phyloP scores from a whole-genome alignment of 2,329 filamentous ascomycete species.

The Dactylellina parvicollis region DNA sequence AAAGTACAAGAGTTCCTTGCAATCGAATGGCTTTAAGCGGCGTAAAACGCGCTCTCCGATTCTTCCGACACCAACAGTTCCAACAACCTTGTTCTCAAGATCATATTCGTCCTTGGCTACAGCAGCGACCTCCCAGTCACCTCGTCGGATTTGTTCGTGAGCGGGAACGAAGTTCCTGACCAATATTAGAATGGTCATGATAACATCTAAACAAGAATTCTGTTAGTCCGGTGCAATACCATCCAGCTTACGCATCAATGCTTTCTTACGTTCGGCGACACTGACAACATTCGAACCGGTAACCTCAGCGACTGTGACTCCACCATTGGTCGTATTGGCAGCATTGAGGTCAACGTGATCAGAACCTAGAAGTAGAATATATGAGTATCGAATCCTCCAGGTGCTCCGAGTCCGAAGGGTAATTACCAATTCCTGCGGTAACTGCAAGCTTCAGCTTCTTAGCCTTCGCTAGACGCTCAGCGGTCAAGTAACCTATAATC shows the following conservation, averaged over 20 bases:
- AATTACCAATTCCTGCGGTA: constrained; percentile 87
- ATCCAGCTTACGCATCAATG: neutral
- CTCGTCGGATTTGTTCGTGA: constrained; percentile 87
- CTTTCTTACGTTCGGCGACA: constrained; percentile 77
- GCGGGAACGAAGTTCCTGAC: constrained; percentile 99
- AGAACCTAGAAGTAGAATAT: constrained; percentile 65
- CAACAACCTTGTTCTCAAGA: constrained; percentile 95
- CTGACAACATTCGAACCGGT: constrained; percentile 98
- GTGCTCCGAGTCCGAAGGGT: neutral
- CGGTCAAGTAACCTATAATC: constrained; percentile 97
- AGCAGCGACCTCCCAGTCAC: constrained; percentile 94
- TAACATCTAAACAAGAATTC: constrained; percentile 70
- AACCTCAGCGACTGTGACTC: constrained; percentile 92
- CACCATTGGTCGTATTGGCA: constrained; percentile 90
- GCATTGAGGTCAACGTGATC: constrained; percentile 98
- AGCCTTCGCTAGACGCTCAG: constrained; percentile 93
- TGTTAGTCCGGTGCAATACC: neutral
- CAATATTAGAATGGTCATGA: constrained; percentile 97
- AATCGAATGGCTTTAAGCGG: constrained; percentile 96
- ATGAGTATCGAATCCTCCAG: neutral
- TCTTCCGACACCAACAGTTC: constrained; percentile 95
- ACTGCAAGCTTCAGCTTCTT: constrained; percentile 99
- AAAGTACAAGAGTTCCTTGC: constrained; percentile 99
- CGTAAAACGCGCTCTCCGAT: constrained; percentile 98
- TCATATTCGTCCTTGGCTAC: constrained; percentile 99